Evolutionary conservation across 2,329 filamentous ascomycete genomes (phyloP), one percentile per base, ranked within the genome.

Genomic region (Chrysosporium queenslandicum): DNA sequence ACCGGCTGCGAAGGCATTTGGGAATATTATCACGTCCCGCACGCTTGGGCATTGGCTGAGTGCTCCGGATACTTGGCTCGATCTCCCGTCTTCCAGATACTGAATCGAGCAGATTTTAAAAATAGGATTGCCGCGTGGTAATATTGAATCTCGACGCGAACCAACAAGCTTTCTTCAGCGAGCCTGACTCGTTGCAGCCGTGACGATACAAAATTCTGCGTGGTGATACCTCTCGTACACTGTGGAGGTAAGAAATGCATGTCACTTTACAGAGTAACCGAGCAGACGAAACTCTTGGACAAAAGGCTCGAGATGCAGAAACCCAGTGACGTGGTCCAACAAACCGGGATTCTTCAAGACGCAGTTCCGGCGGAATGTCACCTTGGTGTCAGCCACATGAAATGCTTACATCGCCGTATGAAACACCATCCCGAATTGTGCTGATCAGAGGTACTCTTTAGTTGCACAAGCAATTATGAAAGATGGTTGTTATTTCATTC

Each of bases 261-360:
- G 23, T 23, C 9, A 16, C 20, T 11, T n/a, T n/a, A n/a, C n/a
- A n/a, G n/a, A n/a, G 20, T 27, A 25, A 16, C 16, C 40, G 40
- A 43, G 40, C 27, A 45, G 14, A 30, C 25, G 12, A 32, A 37
- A 25, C n/a, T 14, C 11, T n/a, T 32, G 11, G 29, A 29, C 5
- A 9, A 8, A 23, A 21, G 29, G 21, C 16, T 16, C 21, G 21
- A 48, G 21, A 32, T 32, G 46, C 36, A 49, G 46, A 49, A 49
- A 30, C 46, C 46, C 36, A 20, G 36, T 49, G 46, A 49, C 46
- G 36, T 40, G 46, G 46, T 49, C 46, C 46, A 48, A 48, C 46
- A 29, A 48, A 37, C 46, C 37, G 46, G 46, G 46, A 49, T 49
- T 39, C 37, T 20, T 40, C 25, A 41, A 9, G 11, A 21, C 32